Conservation (phyloP, 371 early-diverging fungal genomes). For the Lichtheimia ramosa region DNA sequence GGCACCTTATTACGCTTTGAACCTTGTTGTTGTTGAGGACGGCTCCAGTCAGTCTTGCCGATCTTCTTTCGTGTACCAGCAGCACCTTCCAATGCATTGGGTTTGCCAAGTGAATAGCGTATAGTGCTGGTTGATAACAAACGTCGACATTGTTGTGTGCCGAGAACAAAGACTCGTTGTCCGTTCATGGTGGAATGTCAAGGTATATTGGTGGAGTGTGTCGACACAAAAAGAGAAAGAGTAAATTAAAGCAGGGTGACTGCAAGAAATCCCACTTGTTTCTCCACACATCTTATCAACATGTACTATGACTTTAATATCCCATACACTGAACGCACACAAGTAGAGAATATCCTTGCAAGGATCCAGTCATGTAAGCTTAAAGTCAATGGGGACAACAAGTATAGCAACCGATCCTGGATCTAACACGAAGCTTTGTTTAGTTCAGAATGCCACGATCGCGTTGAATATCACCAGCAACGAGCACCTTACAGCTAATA, state of each 20-base stretch:
- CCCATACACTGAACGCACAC: constrained; percentile 42
- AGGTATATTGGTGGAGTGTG: constrained; percentile 13
- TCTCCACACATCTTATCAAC: background rate
- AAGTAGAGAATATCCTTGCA: constrained; percentile 38
- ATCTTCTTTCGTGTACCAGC: constrained; percentile 5
- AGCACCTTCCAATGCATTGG: background rate
- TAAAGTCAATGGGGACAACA: background rate
- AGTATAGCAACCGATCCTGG: background rate
- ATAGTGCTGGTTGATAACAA: background rate
- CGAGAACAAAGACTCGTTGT: constrained; percentile 5
- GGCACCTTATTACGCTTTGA: constrained; percentile 10
- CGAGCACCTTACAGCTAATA: constrained; percentile 39
- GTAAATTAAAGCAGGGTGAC: background rate
- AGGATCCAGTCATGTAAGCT: constrained; percentile 47
- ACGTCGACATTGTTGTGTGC: background rate
- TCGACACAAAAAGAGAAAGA: background rate
- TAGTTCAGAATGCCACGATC: constrained; percentile 72
- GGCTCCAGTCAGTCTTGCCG: constrained; percentile 13
- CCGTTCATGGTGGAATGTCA: constrained; percentile 7
- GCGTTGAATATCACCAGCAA: constrained; percentile 69
- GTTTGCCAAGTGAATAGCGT: background rate
- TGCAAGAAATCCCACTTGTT: background rate
- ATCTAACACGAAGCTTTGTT: background rate
- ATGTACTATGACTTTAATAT: constrained; percentile 71
- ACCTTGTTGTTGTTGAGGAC: constrained; percentile 6